A percentile compares a stretch with the other conserved stretches of the same genome.
phyloP scores from a whole-genome alignment of 495 filamentous ascomycete genomes.

The Xylaria curta region DNA sequence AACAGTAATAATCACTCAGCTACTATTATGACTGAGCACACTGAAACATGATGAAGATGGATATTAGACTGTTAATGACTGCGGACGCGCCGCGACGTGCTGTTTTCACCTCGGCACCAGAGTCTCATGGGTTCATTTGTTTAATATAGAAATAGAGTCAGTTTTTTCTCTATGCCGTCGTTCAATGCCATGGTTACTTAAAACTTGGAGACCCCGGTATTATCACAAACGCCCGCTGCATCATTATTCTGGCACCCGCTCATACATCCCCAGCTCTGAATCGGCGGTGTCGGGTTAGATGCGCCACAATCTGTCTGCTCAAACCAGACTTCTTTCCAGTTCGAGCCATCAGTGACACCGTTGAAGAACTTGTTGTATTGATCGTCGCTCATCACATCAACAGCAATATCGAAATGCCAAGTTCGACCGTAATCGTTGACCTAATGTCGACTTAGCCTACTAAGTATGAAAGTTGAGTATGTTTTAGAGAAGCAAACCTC shows the following conservation, averaged over 20 bases:
- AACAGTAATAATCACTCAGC: not conserved
- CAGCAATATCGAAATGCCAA: slow-evolving; percentile 1
- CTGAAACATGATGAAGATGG: not conserved
- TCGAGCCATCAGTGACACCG: not conserved
- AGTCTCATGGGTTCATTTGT: not conserved
- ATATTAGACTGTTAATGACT: too few species aligned
- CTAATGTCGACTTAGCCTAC: not conserved
- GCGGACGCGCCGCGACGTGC: too few species aligned
- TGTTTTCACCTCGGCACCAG: too few species aligned
- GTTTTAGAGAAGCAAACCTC: not conserved
- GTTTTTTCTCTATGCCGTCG: not conserved
- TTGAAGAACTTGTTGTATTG: not conserved
- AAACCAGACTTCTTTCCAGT: not conserved
- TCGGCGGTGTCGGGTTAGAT: not conserved
- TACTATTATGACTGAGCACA: not conserved
- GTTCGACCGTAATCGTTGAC: slow-evolving; percentile 1
- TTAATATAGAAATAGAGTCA: not conserved
- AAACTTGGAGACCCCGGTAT: not conserved
- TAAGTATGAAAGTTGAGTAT: not conserved
- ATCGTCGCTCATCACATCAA: not conserved
- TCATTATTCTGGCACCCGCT: not conserved
- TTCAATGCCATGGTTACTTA: not conserved
- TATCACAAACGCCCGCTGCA: not conserved
- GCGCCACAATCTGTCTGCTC: not conserved
- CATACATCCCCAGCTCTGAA: not conserved